Percentiles rank a stretch among this genome's conserved stretches.
These are phyloP conservation scores for Chytriomyces hyalinus DNA, from an alignment of 192 early-diverging fungal genomes.

Conservation along the genomic window DNA sequence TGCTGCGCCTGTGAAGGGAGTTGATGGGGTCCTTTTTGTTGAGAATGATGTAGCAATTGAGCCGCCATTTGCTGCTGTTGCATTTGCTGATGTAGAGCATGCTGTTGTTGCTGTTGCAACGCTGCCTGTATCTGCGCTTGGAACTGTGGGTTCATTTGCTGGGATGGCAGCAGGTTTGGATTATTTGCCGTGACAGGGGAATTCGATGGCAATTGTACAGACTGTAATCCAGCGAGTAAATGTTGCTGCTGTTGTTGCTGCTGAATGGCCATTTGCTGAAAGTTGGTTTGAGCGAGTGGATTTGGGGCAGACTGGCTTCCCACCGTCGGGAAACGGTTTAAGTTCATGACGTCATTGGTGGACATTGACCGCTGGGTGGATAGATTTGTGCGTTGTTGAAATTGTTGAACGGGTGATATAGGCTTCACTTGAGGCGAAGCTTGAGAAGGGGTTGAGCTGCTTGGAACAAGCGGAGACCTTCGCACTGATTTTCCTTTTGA, in stretches of 20 bases:
- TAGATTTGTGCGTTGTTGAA: background rate
- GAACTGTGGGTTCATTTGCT: background rate
- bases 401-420: background rate
- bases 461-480: background rate
- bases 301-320: too few species aligned
- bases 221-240: background rate
- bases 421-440: background rate
- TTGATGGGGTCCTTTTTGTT: background rate
- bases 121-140: too few species aligned
- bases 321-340: background rate
- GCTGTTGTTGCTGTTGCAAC: too few species aligned
- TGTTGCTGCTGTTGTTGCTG: conserved; percentile 5
- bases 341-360: background rate
- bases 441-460: background rate
- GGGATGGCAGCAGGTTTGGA: background rate
- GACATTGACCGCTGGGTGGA: background rate
- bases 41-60: background rate
- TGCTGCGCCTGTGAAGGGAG: background rate
- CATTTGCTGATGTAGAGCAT: too few species aligned
- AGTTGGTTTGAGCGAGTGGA: too few species aligned
- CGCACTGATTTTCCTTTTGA: too few species aligned
- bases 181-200: background rate
- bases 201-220: background rate
- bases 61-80: too few species aligned
- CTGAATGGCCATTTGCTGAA: background rate